Evolutionary conservation across 257 asterid genomes (phyloP).

Genomic region (Jasminum sambac): DNA sequence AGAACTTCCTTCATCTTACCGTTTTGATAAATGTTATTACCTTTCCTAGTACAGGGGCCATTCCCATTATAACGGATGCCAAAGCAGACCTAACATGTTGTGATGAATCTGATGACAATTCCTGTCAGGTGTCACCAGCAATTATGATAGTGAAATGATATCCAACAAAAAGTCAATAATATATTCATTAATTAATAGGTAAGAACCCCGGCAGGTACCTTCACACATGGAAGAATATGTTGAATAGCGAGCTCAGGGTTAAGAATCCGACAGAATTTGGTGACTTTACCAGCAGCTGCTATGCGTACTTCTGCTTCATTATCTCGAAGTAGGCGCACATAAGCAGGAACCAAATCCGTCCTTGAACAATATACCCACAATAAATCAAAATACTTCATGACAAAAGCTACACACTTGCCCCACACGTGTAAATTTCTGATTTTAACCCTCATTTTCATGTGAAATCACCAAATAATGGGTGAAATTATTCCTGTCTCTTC

Average conservation of each 20-base stretch:
- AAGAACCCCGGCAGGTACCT: conserved; percentile 41
- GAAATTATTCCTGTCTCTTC: too few species aligned
- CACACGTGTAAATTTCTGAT: too few species aligned
- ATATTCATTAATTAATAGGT: conserved; percentile 14
- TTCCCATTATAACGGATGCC: conserved; percentile 97
- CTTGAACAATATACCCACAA: conserved; percentile 39
- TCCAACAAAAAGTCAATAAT: conserved; percentile 13
- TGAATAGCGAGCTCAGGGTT: conserved; percentile 84
- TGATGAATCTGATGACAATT: conserved; percentile 87
- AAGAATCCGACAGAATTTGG: conserved; percentile 76
- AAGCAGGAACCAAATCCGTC: conserved; percentile 93
- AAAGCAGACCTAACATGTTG: conserved; percentile 93
- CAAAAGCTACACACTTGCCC: not conserved
- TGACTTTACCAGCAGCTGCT: conserved; percentile 91
- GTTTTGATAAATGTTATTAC: conserved; percentile 31
- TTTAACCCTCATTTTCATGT: too few species aligned
- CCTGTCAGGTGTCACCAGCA: conserved; percentile 45
- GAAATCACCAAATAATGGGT: too few species aligned
- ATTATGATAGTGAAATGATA: conserved; percentile 17
- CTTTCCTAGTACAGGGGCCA: conserved; percentile 94
- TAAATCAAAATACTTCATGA: conserved; percentile 22
- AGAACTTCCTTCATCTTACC: conserved; percentile 4
- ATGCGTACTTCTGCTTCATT: conserved; percentile 93
- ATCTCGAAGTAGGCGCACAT: conserved; percentile 84
- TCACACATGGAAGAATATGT: conserved; percentile 92